Conservation (phyloP, 2,329 filamentous ascomycete genomes). For the Knufia petricola region DNA sequence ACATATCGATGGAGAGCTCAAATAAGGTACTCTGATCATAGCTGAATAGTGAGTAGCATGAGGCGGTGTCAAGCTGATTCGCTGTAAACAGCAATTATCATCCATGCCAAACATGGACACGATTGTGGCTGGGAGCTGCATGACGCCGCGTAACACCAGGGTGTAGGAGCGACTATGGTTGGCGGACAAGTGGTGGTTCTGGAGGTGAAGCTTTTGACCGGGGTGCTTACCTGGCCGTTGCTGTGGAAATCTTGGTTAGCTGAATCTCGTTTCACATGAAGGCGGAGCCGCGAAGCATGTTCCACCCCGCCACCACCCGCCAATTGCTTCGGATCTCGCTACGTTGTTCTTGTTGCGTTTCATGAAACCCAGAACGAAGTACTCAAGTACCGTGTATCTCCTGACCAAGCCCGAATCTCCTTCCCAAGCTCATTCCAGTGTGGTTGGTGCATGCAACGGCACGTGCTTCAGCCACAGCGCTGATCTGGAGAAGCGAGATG, state of each 20-base stretch:
- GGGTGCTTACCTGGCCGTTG: conserved; percentile 8
- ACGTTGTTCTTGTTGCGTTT: too few relatives aligned
- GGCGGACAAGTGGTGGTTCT: background rate
- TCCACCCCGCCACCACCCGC: too few relatives aligned
- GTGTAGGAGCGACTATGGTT: background rate
- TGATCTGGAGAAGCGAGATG: too few relatives aligned
- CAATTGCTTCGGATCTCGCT: too few relatives aligned
- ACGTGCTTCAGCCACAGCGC: too few relatives aligned
- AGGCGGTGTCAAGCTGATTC: background rate
- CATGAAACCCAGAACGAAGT: too few relatives aligned
- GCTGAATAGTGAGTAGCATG: background rate
- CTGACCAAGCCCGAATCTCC: too few relatives aligned
- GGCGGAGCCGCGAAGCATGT: too few relatives aligned
- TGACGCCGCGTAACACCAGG: background rate
- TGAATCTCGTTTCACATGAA: background rate
- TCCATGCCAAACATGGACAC: background rate
- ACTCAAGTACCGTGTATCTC: too few relatives aligned
- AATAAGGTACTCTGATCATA: background rate
- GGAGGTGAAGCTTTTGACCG: background rate
- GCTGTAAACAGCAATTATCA: background rate
- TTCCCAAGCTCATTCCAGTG: too few relatives aligned
- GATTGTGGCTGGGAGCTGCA: background rate
- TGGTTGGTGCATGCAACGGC: too few relatives aligned
- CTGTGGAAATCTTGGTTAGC: conserved; percentile 6
- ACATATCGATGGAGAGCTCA: background rate